Evolutionary conservation across 1,284 basidiomycete species (phyloP), one percentile per base, ranked within the genome.

Genomic region (Leccinum subrobustum): DNA sequence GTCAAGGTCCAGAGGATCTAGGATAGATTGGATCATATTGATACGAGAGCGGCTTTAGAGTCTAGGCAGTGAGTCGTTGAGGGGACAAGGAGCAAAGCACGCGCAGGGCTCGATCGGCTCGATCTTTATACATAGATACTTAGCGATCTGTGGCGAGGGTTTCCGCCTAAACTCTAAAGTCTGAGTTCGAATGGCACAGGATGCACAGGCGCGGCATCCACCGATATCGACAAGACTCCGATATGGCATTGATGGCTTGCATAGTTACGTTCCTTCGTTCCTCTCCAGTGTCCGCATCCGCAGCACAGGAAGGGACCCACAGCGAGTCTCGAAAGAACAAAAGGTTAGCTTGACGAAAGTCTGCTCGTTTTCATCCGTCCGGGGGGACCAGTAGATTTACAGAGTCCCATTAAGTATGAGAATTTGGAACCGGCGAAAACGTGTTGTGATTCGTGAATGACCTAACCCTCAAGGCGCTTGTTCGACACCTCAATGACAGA

Each of bases 321-420:
- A 35, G 23, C 60, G 60, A 35, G 51, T 7, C 52, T 57, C 37
- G 60, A 66, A 25, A 27, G 62, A 55, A 57, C 3, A 25, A n/a
- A 6, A 7, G 7, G 25, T 58, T 52, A 31, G 6, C 37, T n/a
- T 7, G 1, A 1, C 18, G 14, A 16, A 65, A 61, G 42, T 33
- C n/a, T 25, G 14, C 27, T 35, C 12, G 33, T 35, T 35, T 35
- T 12, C 6, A 6, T 14, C 33, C 33, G 33, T 35, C 12, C 33
- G 12, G 12, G 33, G 33, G 6, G 33, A 33, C 33, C 33, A 14
- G 33, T 35, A 14, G 0, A 35, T 33, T 33, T 12, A 33, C 33
- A 35, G 33, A 35, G 33, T 35, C 33, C 12, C 33, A 35, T 6
- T 12, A 35, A 35, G 33, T 14, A 14, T 1, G 33, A 35, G 12